Percentiles rank a stretch among this genome's conserved stretches.
Conservation (phyloP, 2,329 filamentous ascomycete genomes). For the Didymella pinodella region DNA sequence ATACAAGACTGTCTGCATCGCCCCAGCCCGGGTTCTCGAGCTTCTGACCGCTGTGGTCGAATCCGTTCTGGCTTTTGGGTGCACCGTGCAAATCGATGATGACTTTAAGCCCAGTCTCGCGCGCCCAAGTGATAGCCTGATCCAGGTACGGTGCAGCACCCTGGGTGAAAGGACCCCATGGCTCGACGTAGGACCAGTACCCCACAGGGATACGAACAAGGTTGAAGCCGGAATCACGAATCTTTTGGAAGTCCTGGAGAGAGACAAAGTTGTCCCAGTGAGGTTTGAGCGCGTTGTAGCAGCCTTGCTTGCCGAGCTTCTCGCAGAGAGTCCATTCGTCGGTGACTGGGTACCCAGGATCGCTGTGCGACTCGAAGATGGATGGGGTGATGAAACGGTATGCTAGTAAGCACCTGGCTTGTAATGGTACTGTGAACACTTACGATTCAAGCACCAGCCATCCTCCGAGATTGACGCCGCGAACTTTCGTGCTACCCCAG, state of each 20-base stretch:
- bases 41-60: constrained; percentile 67
- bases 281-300: constrained; percentile 54
- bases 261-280: constrained; percentile 63
- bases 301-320: constrained; percentile 57
- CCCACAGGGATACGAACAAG: constrained; percentile 66
- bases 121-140: constrained; percentile 64
- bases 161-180: constrained; percentile 58
- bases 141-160: constrained; percentile 64
- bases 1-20: constrained; percentile 56
- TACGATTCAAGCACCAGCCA: constrained; percentile 48
- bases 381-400: constrained; percentile 64
- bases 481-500: constrained; percentile 56
- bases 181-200: constrained; percentile 58
- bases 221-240: constrained; percentile 65
- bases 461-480: constrained; percentile 47
- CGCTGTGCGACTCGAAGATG: constrained; percentile 55
- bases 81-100: constrained; percentile 65
- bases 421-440: neutral
- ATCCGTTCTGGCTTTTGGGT: constrained; percentile 65
- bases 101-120: constrained; percentile 61
- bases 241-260: constrained; percentile 62
- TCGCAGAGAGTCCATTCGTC: constrained; percentile 62
- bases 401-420: neutral
- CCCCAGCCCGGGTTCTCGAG: constrained; percentile 55
- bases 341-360: constrained; percentile 45